These are phyloP conservation scores for Coniochaeta sp. DNA, from an alignment of 2,329 filamentous ascomycete genomes.

Conservation along the genomic window DNA sequence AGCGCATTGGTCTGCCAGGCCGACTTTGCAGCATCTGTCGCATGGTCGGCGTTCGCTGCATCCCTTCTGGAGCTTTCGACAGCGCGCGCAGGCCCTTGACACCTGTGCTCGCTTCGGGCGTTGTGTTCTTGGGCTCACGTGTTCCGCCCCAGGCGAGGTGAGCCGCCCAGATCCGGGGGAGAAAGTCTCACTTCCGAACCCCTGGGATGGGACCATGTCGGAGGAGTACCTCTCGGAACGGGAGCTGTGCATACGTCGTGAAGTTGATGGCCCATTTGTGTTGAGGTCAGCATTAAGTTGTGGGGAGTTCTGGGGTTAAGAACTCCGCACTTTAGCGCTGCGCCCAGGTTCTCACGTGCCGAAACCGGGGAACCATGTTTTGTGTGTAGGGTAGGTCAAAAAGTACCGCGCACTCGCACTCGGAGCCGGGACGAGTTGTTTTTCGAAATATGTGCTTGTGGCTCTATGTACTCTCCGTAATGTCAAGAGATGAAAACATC, in stretches of 20 bases:
- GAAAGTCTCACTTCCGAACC: background rate
- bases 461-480: no score
- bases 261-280: background rate
- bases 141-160: background rate
- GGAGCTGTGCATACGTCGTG: background rate
- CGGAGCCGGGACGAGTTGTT: no score
- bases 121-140: background rate
- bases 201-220: background rate
- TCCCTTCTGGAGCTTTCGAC: slow-evolving; percentile 33
- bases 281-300: background rate
- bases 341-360: no score
- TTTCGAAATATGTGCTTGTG: no score
- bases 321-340: no score
- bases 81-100: slow-evolving; percentile 34
- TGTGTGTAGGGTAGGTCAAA: no score
- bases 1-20: slow-evolving; percentile 30
- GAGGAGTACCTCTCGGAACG: background rate
- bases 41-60: slow-evolving; percentile 38
- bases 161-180: background rate
- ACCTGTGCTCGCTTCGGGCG: slow-evolving; percentile 30
- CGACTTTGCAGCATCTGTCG: slow-evolving; percentile 32
- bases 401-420: no score
- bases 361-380: no score
- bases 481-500: no score
- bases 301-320: no score